Percentiles rank a stretch among this genome's conserved stretches.
These are phyloP conservation scores for Gynochthodes officinalis DNA, from an alignment of 257 asterid genomes.

Conservation along the genomic window DNA sequence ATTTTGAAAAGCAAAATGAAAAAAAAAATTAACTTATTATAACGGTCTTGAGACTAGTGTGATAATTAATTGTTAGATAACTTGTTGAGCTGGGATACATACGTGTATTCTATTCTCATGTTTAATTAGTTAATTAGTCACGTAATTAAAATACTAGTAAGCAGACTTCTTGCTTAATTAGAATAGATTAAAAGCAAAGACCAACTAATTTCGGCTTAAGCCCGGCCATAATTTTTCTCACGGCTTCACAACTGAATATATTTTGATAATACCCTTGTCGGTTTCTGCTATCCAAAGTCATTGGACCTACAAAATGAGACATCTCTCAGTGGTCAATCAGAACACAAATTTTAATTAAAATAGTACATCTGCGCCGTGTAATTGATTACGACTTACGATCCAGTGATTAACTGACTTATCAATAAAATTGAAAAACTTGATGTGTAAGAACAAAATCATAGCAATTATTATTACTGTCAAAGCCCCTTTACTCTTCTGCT, in stretches of 20 bases:
- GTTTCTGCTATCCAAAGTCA: constrained; percentile 9
- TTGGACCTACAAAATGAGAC: constrained; percentile 13
- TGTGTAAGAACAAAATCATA: neutral
- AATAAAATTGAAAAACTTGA: constrained; percentile 6
- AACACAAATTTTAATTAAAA: constrained; percentile 5
- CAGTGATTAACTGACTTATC: constrained; percentile 22
- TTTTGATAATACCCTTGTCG: neutral
- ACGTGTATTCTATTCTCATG: neutral
- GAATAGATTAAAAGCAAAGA: constrained; percentile 7
- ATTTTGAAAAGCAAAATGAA: neutral
- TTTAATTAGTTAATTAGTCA: neutral
- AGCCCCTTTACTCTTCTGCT: neutral
- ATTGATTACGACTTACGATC: constrained; percentile 13
- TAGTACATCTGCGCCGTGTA: constrained; percentile 3
- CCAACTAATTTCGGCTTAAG: constrained; percentile 9
- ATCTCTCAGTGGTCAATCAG: constrained; percentile 17
- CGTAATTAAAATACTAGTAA: neutral
- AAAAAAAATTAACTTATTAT: neutral
- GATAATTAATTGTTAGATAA: neutral
- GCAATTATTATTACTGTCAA: neutral
- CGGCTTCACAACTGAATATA: constrained; percentile 13
- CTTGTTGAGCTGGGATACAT: neutral
- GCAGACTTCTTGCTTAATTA: neutral
- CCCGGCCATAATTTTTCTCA: constrained; percentile 9
- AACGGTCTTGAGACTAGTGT: neutral